These are phyloP conservation scores for Paratrypanosoma confusum DNA, from an alignment of 208 protist genomes.

Conservation along the genomic window DNA sequence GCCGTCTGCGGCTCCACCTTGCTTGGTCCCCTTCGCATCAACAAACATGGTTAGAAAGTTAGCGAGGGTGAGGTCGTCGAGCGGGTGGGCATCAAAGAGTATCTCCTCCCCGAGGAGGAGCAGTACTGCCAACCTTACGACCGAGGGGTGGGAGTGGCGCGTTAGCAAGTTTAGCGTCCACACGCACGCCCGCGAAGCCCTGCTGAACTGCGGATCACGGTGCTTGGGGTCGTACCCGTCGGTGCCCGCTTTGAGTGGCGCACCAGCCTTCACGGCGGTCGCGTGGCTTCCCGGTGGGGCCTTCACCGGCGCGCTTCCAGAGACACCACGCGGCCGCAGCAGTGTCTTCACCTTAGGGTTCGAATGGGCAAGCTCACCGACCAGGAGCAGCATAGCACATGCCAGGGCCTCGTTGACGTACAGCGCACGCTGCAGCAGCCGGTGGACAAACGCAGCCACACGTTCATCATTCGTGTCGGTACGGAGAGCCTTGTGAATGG, in stretches of 20 bases:
- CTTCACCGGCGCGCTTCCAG: background rate
- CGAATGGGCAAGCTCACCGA: slow-evolving; percentile 71
- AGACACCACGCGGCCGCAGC: slow-evolving; percentile 16
- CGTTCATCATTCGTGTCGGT: slow-evolving; percentile 73
- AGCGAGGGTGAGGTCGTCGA: slow-evolving; percentile 80
- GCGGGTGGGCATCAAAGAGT: slow-evolving; percentile 78
- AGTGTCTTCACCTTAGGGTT: slow-evolving; percentile 40
- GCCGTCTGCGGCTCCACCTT: no score
- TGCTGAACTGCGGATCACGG: slow-evolving; percentile 79
- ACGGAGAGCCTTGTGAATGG: slow-evolving; percentile 82
- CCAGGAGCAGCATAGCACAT: slow-evolving; percentile 80
- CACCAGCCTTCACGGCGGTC: background rate
- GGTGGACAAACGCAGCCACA: slow-evolving; percentile 82
- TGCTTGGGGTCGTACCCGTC: slow-evolving; percentile 68
- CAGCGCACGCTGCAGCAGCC: slow-evolving; percentile 76
- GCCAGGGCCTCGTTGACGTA: slow-evolving; percentile 79
- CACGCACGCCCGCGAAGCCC: slow-evolving; percentile 52
- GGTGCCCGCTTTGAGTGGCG: background rate
- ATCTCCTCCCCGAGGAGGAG: slow-evolving; percentile 80
- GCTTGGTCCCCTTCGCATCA: slow-evolving; percentile 52
- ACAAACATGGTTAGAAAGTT: slow-evolving; percentile 88
- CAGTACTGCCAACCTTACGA: slow-evolving; percentile 79
- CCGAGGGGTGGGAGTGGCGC: slow-evolving; percentile 81
- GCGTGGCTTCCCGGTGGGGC: background rate
- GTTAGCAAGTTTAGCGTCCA: slow-evolving; percentile 74